phyloP scores from a whole-genome alignment of 2,329 filamentous ascomycete species.

The Magnaporthales sp. region DNA sequence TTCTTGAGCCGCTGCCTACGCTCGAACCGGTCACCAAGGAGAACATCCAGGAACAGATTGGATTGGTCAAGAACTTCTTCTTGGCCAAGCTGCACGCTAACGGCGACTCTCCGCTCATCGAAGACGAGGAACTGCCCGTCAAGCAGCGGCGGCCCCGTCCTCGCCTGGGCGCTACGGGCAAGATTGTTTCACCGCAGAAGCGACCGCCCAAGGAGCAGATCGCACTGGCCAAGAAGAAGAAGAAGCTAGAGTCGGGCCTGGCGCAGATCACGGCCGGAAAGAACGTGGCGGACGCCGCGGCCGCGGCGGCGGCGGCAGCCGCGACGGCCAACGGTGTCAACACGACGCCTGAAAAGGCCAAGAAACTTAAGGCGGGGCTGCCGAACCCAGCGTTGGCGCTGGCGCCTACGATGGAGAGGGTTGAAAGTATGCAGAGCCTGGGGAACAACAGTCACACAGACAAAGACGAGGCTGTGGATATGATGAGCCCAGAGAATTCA shows the following conservation, averaged over 20 bases:
- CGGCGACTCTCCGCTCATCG: conserved; percentile 71
- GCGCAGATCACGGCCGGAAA: conserved; percentile 44
- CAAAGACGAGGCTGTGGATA: conserved; percentile 60
- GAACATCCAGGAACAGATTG: conserved; percentile 71
- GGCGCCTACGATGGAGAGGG: conserved; percentile 46
- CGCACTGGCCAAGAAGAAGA: conserved; percentile 78
- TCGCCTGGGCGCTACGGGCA: conserved; percentile 63
- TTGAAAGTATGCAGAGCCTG: conserved; percentile 48
- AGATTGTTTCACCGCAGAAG: conserved; percentile 80
- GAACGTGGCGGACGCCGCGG: conserved; percentile 11
- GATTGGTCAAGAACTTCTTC: conserved; percentile 86
- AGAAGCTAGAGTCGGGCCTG: conserved; percentile 53
- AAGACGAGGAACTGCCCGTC: conserved; percentile 88
- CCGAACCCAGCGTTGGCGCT: conserved; percentile 25
- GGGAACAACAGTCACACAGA: conserved; percentile 56
- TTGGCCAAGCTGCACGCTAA: conserved; percentile 80
- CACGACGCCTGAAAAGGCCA: conserved; percentile 29
- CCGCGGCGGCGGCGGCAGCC: conserved; percentile 19
- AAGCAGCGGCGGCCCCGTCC: conserved; percentile 77
- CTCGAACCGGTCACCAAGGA: conserved; percentile 74
- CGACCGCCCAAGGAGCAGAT: conserved; percentile 74
- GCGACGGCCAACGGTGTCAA: conserved; percentile 15
- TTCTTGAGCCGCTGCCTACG: conserved; percentile 60
- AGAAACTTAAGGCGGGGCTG: conserved; percentile 36
- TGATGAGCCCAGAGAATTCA: conserved; percentile 79